Percentiles rank a stretch among this genome's conserved stretches.
phyloP scores from a whole-genome alignment of 1,139 yeast genomes.

The Pichia sp. region DNA sequence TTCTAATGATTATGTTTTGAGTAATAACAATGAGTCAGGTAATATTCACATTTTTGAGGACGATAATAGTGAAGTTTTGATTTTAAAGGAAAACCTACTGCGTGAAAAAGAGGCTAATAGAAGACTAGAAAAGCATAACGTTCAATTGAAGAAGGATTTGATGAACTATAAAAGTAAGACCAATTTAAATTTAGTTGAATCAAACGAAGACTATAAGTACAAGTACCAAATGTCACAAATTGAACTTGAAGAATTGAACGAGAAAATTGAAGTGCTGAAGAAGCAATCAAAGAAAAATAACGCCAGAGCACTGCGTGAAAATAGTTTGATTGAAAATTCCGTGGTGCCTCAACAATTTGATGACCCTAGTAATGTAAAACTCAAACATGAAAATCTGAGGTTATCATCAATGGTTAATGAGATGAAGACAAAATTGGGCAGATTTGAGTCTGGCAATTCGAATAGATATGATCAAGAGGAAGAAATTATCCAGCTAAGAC shows the following conservation, averaged over 20 bases:
- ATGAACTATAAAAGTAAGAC: conserved; percentile 24
- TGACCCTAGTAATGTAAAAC: conserved; percentile 3
- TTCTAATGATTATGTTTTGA: background rate
- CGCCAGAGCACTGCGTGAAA: conserved; percentile 1
- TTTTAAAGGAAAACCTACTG: conserved; percentile 17
- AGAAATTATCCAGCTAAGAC: conserved; percentile 33
- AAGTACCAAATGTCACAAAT: conserved; percentile 22
- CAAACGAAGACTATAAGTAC: conserved; percentile 18
- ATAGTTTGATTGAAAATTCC: conserved; percentile 6
- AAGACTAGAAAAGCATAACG: conserved; percentile 24
- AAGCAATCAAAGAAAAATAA: conserved; percentile 1
- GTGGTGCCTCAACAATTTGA: background rate
- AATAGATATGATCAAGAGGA: conserved; percentile 25
- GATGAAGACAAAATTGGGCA: conserved; percentile 23
- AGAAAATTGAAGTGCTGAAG: conserved; percentile 11
- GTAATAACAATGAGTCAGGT: background rate
- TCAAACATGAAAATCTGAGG: conserved; percentile 29
- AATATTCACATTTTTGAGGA: conserved; percentile 8
- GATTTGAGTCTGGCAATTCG: conserved; percentile 21
- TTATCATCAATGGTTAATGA: conserved; percentile 26
- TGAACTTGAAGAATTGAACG: conserved; percentile 20
- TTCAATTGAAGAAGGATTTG: conserved; percentile 25
- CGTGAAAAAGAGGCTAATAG: conserved; percentile 28
- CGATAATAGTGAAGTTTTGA: conserved; percentile 16
- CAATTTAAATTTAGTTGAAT: too few species aligned